Percentiles rank a stretch among this genome's conserved stretches.
phyloP scores from a whole-genome alignment of 768 basidiomycete species.

The Podaxis sp. region DNA sequence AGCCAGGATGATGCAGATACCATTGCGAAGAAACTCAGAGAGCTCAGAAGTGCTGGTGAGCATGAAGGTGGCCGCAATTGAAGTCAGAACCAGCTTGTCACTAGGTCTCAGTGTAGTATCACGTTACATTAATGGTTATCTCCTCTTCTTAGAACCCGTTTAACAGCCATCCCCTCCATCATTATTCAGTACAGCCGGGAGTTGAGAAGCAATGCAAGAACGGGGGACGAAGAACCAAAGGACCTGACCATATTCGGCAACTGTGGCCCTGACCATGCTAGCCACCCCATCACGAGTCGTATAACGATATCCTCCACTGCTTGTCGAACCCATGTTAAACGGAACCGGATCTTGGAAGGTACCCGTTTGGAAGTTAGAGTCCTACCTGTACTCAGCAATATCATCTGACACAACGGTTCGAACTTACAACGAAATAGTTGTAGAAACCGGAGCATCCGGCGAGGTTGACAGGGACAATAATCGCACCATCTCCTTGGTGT shows the following conservation, averaged over 20 bases:
- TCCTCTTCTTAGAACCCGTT: neutral
- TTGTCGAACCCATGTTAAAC: constrained; percentile 20
- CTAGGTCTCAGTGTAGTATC: neutral
- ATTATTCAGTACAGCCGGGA: constrained; percentile 19
- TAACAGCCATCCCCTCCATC: constrained; percentile 22
- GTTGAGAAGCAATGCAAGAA: constrained; percentile 20
- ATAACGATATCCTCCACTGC: constrained; percentile 19
- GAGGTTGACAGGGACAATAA: constrained; percentile 19
- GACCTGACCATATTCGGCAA: constrained; percentile 21
- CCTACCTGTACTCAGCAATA: constrained; percentile 9
- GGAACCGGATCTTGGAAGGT: constrained; percentile 22
- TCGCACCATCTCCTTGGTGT: constrained; percentile 20
- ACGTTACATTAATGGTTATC: neutral
- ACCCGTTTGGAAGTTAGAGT: constrained; percentile 19
- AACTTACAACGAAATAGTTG: constrained; percentile 22
- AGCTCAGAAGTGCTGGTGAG: neutral
- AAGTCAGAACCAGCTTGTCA: neutral
- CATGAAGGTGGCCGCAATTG: neutral
- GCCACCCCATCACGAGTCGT: constrained; percentile 18
- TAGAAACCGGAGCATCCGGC: constrained; percentile 21
- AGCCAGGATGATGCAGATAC: neutral
- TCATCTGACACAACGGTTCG: neutral
- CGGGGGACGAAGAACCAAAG: constrained; percentile 25
- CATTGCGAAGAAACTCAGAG: neutral
- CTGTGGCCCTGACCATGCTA: constrained; percentile 22